Percentiles rank a stretch among this genome's conserved stretches.
Evolutionary conservation across 2,329 filamentous ascomycete species (phyloP).

Genomic region (Paecilomyces dactylethromorphus): DNA sequence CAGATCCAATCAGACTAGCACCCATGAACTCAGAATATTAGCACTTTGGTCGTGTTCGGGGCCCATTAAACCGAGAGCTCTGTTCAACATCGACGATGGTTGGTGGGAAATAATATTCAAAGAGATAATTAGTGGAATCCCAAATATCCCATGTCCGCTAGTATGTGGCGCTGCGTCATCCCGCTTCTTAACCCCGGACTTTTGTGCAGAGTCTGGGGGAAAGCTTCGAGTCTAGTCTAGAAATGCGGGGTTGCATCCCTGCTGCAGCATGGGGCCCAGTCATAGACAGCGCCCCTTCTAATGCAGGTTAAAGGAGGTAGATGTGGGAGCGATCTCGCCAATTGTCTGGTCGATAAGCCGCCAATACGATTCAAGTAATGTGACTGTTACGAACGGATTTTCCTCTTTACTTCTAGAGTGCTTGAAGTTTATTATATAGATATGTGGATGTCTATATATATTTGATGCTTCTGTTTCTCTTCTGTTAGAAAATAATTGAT

Average conservation of each 20-base stretch:
- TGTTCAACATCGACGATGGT: neutral
- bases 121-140: neutral
- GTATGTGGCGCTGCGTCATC: neutral
- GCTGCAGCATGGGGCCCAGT: neutral
- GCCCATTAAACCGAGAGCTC: neutral
- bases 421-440: neutral
- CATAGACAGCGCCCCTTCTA: neutral
- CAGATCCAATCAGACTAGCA: too few species aligned
- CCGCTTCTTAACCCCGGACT: neutral
- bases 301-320: neutral
- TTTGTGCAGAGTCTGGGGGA: neutral
- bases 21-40: too few species aligned
- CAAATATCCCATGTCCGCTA: neutral
- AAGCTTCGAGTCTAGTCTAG: neutral
- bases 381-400: neutral
- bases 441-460: neutral
- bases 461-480: neutral
- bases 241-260: neutral
- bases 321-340: neutral
- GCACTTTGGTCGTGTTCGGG: neutral
- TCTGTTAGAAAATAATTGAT: neutral
- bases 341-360: neutral
- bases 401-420: neutral
- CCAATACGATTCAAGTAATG: neutral
- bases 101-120: neutral